Conservation (phyloP, 179 eudicot genomes). For the Silene vulgaris region DNA sequence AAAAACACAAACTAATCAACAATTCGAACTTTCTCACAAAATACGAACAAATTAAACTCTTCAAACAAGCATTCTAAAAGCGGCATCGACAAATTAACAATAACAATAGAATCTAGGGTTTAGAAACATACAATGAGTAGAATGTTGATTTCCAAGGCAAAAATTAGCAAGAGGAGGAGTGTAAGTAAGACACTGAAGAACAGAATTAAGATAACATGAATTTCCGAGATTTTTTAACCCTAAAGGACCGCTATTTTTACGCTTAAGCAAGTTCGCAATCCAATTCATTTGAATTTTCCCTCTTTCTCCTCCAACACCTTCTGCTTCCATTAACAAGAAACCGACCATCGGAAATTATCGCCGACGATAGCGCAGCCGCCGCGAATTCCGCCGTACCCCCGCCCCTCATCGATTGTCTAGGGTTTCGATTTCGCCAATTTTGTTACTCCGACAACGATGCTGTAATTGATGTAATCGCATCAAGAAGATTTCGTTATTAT, state of each 20-base stretch:
- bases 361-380: not conserved
- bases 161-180: constrained; percentile 95
- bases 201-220: constrained; percentile 86
- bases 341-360: constrained; percentile 14
- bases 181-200: constrained; percentile 92
- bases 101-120: not conserved
- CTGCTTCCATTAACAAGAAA: constrained; percentile 18
- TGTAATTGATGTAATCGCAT: constrained; percentile 8
- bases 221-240: constrained; percentile 87
- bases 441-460: constrained; percentile 2
- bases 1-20: not conserved
- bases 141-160: constrained; percentile 63
- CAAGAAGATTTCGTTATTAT: not conserved
- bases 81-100: not conserved
- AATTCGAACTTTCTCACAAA: not conserved
- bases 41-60: not conserved
- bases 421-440: not conserved
- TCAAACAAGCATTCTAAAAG: not conserved
- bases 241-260: constrained; percentile 60
- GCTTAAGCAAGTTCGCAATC: constrained; percentile 54
- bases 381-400: not conserved
- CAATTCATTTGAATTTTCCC: constrained; percentile 55
- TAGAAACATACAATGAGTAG: constrained; percentile 51
- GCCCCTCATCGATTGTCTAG: constrained; percentile 16
- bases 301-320: not conserved